Evolutionary conservation across 345 rosid species (phyloP).

Genomic region (Euphorbia pulcherrima): DNA sequence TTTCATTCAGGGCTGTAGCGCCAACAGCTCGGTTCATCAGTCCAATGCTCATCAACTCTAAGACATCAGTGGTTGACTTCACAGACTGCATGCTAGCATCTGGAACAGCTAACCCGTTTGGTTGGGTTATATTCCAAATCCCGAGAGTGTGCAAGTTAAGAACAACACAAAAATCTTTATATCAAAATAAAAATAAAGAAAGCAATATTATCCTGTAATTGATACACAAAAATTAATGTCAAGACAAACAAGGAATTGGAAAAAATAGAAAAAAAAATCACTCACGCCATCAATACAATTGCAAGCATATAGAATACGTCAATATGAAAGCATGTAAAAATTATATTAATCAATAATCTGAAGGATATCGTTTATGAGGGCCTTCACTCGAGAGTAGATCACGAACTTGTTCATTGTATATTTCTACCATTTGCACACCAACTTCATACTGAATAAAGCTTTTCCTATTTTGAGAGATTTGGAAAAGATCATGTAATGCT

Average conservation of each 20-base stretch:
- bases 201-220: not conserved
- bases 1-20: conserved; percentile 79
- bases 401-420: conserved; percentile 97
- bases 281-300: not conserved
- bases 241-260: conserved; percentile 4
- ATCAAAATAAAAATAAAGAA: not conserved
- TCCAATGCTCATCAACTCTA: conserved; percentile 70
- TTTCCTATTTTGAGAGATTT: conserved; percentile 64
- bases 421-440: conserved; percentile 97
- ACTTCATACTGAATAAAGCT: conserved; percentile 69
- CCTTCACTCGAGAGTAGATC: conserved; percentile 61
- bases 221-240: not conserved
- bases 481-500: conserved; percentile 90
- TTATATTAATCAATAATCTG: conserved; percentile 7
- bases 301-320: conserved; percentile 1
- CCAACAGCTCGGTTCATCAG: conserved; percentile 67
- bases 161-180: conserved; percentile 25
- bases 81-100: conserved; percentile 85
- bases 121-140: conserved; percentile 90
- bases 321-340: conserved; percentile 1
- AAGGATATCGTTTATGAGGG: conserved; percentile 89
- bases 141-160: conserved; percentile 85
- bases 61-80: conserved; percentile 61
- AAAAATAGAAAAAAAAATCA: not conserved
- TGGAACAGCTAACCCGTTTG: conserved; percentile 93